Evolutionary conservation across 2,329 filamentous ascomycete genomes (phyloP), one percentile per base, ranked within the genome.

Genomic region (Lachnellula hyalina): DNA sequence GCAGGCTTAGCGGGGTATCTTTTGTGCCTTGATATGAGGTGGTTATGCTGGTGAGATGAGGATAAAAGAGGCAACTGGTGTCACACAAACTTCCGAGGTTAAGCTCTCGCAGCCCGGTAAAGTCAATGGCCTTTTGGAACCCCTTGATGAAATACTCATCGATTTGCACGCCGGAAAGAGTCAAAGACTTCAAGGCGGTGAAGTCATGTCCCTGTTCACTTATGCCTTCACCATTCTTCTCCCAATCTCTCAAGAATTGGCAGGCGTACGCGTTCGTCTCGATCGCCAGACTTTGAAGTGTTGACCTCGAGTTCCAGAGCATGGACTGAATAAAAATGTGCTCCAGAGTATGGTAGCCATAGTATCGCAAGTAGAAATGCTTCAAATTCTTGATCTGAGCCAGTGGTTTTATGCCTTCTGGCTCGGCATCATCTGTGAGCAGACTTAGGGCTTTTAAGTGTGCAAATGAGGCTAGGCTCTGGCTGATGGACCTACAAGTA

Each of bases 361-460:
- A 3, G 9, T 28, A 12, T 28, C 32, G 25, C 12, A 54, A 14
- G 23, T 21, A 4, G 8, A 54, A n/a, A 17, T 54, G 52, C 28
- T 46, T 49, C 21, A 54, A 23, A 21, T 52, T 50, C 9, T 49
- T 14, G 47, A 50, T 40, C 15, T 7, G 15, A 36, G 42, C 40
- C 28, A 52, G 32, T 34, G 50, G 42, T 14, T 52, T n/a, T 25
- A 46, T 36, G 17, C 21, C 32, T 38, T 42, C 47, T 8, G 12
- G 23, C 19, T 36, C 47, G n/a, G 17, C 28, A 8, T 19, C 7
- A 12, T 9, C 25, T 23, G 17, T 25, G n/a, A 44, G 38, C 3
- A 50, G 28, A 34, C 38, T 28, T 2, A 54, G 40, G 28, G 52
- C 52, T 47, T 54, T 54, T 40, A 50, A 32, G 8, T 47, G 50